phyloP scores from a whole-genome alignment of 2,329 filamentous ascomycete genomes.

The Chalara sp. region DNA sequence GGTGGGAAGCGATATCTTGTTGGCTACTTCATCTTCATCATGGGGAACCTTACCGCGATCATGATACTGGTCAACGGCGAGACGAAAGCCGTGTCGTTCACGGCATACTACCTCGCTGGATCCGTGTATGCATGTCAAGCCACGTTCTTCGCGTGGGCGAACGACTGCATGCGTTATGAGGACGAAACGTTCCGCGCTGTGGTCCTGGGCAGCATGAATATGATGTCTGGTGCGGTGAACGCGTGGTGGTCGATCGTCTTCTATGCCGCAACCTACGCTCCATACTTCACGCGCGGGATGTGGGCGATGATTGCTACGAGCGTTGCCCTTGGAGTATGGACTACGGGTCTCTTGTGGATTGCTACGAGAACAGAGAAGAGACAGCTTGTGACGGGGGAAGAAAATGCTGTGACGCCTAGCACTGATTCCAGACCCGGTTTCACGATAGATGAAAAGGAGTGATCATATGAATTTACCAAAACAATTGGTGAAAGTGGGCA shows the following conservation, averaged over 20 bases:
- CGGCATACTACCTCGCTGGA: constrained; percentile 66
- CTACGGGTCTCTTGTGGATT: constrained; percentile 42
- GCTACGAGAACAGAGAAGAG: constrained; percentile 31
- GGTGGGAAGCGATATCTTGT: constrained; percentile 59
- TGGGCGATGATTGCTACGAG: constrained; percentile 64
- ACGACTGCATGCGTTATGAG: constrained; percentile 55
- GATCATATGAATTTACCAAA: too few relatives aligned
- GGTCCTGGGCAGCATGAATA: constrained; percentile 67
- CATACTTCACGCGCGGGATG: constrained; percentile 54
- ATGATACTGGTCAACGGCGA: constrained; percentile 46
- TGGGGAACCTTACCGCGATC: constrained; percentile 52
- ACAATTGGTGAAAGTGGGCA: too few relatives aligned
- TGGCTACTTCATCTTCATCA: constrained; percentile 60
- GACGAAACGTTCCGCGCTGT: constrained; percentile 58
- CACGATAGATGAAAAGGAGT: too few relatives aligned
- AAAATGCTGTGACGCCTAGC: too few relatives aligned
- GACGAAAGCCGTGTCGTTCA: constrained; percentile 46
- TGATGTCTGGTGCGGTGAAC: constrained; percentile 61
- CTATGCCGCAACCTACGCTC: constrained; percentile 60
- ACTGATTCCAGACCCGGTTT: too few relatives aligned
- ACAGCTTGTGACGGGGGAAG: not conserved
- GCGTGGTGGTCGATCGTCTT: constrained; percentile 70
- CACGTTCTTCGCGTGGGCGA: constrained; percentile 71
- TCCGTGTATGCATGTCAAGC: constrained; percentile 67
- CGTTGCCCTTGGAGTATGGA: constrained; percentile 55